Conservation (phyloP, 1,139 yeast genomes). For the Arxiozyma bovina region DNA sequence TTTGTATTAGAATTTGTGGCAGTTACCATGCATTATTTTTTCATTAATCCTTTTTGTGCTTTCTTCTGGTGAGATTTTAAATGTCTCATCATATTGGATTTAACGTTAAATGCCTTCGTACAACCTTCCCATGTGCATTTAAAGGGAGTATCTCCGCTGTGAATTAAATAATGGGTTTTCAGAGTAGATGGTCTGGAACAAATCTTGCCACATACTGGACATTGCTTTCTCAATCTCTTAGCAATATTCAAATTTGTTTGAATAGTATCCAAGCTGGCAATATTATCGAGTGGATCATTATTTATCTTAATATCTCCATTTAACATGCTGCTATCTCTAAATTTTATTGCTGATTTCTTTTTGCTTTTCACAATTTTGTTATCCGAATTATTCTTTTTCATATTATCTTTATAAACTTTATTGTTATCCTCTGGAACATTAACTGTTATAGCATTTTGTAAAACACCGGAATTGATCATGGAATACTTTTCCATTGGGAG, state of each 20-base stretch:
- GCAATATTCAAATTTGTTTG: slow-evolving; percentile 10
- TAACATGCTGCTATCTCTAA: not conserved
- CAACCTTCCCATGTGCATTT: slow-evolving; percentile 65
- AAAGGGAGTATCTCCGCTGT: slow-evolving; percentile 84
- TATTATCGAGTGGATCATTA: not conserved
- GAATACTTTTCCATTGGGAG: not conserved
- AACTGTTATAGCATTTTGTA: not conserved
- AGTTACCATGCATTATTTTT: not conserved
- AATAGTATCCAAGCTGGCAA: not conserved
- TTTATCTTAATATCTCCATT: not conserved
- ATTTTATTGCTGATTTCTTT: not conserved
- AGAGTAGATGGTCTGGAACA: slow-evolving; percentile 80
- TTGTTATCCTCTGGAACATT: not conserved
- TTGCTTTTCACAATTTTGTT: not conserved
- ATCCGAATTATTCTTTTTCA: not conserved
- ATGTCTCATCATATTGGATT: slow-evolving; percentile 77
- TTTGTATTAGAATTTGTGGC: too few species aligned
- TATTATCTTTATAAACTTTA: too few species aligned
- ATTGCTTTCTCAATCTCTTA: slow-evolving; percentile 29
- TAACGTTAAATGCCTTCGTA: slow-evolving; percentile 63
- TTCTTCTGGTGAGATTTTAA: slow-evolving; percentile 45
- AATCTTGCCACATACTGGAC: slow-evolving; percentile 65
- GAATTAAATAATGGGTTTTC: slow-evolving; percentile 74
- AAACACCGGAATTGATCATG: not conserved
- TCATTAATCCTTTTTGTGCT: not conserved